A percentile compares a stretch with the other conserved stretches of the same genome.
Conservation (phyloP, 352 stramenopile genomes). For the Globisporangium nodosum region DNA sequence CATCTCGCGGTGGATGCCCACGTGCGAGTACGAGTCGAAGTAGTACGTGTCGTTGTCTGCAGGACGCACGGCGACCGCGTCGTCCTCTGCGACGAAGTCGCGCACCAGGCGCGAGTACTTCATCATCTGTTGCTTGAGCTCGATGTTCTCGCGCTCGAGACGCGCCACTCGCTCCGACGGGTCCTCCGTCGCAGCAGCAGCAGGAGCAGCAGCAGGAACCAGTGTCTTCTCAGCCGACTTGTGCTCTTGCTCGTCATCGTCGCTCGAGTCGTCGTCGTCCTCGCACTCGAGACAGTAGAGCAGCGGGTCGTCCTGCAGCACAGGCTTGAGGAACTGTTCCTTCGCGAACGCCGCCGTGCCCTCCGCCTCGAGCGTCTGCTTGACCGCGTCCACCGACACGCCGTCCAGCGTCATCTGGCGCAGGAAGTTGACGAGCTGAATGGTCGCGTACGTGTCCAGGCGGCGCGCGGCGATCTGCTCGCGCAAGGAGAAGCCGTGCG, state of each 20-base stretch:
- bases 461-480: slow-evolving; percentile 39
- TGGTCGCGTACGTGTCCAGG: slow-evolving; percentile 75
- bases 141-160: slow-evolving; percentile 56
- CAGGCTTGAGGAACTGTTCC: slow-evolving; percentile 70
- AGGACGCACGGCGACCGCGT: slow-evolving; percentile 15
- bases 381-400: slow-evolving; percentile 28
- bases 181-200: slow-evolving; percentile 4
- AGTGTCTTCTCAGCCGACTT: slow-evolving; percentile 29
- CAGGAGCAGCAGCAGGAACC: slow-evolving; percentile 2
- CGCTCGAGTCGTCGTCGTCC: slow-evolving; percentile 40
- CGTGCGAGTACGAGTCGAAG: slow-evolving; percentile 98
- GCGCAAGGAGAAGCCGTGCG: slow-evolving; percentile 61
- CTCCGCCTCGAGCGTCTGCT: slow-evolving; percentile 36
- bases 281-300: slow-evolving; percentile 72
- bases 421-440: slow-evolving; percentile 77
- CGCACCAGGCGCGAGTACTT: slow-evolving; percentile 72
- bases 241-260: slow-evolving; percentile 25
- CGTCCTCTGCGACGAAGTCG: slow-evolving; percentile 64
- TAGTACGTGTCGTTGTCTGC: slow-evolving; percentile 93
- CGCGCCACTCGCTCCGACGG: slow-evolving; percentile 25
- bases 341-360: slow-evolving; percentile 49
- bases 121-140: slow-evolving; percentile 65
- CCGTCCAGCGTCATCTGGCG: slow-evolving; percentile 40
- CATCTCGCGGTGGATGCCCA: slow-evolving; percentile 98
- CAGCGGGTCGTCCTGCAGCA: slow-evolving; percentile 72